phyloP scores from a whole-genome alignment of 192 early-diverging fungal genomes.

The Spizellomyces sp. region DNA sequence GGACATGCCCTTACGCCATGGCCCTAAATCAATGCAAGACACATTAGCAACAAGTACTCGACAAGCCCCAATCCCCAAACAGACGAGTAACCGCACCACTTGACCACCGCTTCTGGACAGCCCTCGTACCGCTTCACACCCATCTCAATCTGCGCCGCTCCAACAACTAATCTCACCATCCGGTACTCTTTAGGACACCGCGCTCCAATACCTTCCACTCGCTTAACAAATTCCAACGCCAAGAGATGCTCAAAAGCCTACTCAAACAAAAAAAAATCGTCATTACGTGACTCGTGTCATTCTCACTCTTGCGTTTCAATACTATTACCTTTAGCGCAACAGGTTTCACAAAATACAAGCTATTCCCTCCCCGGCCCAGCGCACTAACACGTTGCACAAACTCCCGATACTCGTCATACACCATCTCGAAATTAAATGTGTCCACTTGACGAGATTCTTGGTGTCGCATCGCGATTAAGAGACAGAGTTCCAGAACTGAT shows the following conservation, averaged over 20 bases:
- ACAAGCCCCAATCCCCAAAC: too few species aligned
- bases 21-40: too few species aligned
- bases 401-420: conserved; percentile 87
- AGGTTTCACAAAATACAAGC: conserved; percentile 72
- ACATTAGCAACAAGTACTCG: too few species aligned
- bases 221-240: conserved; percentile 68
- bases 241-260: conserved; percentile 82
- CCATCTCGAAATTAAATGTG: conserved; percentile 92
- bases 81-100: neutral
- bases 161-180: conserved; percentile 67
- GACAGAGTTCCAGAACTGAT: conserved; percentile 76
- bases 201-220: conserved; percentile 46
- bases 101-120: conserved; percentile 9
- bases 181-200: conserved; percentile 82
- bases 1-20: too few species aligned
- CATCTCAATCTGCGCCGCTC: conserved; percentile 27
- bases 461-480: conserved; percentile 79
- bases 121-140: conserved; percentile 19
- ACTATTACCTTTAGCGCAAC: conserved; percentile 78
- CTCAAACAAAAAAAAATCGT: neutral
- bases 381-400: conserved; percentile 53
- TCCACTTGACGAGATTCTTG: conserved; percentile 64
- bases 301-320: conserved; percentile 1
- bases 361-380: conserved; percentile 38
- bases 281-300: neutral